Conservation (phyloP, 495 filamentous ascomycete genomes). For the Aspergillus coremiiformis region DNA sequence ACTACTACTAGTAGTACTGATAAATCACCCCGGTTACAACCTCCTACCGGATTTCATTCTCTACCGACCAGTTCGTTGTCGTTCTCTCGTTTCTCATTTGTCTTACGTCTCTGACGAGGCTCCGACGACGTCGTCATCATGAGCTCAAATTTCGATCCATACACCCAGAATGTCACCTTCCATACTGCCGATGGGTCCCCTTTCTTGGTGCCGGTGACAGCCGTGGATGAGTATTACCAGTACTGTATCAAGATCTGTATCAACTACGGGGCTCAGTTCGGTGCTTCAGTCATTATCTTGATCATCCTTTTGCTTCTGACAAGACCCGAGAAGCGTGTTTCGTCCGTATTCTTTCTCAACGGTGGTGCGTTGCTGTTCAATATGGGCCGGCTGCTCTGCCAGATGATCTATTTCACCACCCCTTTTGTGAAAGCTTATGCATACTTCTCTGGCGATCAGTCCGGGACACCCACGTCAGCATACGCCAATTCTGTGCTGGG, state of each 20-base stretch:
- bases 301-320: constrained; percentile 59
- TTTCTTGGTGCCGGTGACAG: constrained; percentile 42
- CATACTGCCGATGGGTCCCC: constrained; percentile 42
- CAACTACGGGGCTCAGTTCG: constrained; percentile 67
- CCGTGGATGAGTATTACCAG: constrained; percentile 41
- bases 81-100: background rate
- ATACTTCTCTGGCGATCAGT: constrained; percentile 49
- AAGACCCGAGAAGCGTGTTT: constrained; percentile 51
- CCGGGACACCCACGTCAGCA: constrained; percentile 38
- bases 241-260: constrained; percentile 51
- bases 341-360: constrained; percentile 59
- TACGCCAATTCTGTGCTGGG: constrained; percentile 46
- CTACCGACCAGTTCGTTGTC: background rate
- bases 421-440: constrained; percentile 53
- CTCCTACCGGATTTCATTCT: background rate
- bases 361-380: constrained; percentile 51
- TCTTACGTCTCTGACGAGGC: background rate
- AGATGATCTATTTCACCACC: constrained; percentile 51
- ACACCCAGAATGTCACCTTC: constrained; percentile 51
- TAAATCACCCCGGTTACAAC: background rate
- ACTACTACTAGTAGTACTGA: too few relatives aligned
- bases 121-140: constrained; percentile 5
- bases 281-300: constrained; percentile 62
- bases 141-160: constrained; percentile 44
- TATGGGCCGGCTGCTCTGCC: constrained; percentile 52